Conservation (phyloP, 345 rosid genomes). For the Camelina laxa region DNA sequence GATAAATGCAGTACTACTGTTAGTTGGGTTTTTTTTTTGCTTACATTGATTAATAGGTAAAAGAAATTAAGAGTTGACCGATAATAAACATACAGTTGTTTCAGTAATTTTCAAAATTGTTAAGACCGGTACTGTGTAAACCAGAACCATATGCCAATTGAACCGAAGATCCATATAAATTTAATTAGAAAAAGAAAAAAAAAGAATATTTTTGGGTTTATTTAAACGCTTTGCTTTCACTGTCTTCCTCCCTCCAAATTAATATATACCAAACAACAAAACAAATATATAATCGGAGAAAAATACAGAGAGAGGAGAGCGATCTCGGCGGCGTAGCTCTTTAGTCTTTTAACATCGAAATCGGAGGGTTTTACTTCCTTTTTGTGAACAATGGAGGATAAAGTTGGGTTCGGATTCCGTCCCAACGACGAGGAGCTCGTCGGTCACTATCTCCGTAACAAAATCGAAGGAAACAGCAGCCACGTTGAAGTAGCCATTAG, state of each 20-base stretch:
- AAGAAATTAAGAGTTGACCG: not conserved
- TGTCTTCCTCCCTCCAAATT: slow-evolving; percentile 30
- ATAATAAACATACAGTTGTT: not conserved
- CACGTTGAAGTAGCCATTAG: slow-evolving; percentile 21
- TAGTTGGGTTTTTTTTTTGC: not conserved
- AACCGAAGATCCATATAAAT: not conserved
- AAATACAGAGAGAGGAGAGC: not conserved
- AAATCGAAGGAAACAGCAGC: slow-evolving; percentile 35
- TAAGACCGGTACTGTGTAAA: not conserved
- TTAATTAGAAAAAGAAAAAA: not conserved
- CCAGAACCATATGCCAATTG: not conserved
- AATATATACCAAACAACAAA: slow-evolving; percentile 1
- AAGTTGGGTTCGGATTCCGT: slow-evolving; percentile 50
- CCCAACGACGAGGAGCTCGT: slow-evolving; percentile 60
- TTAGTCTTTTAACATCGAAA: not conserved
- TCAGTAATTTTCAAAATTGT: not conserved
- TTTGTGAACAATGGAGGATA: slow-evolving; percentile 12
- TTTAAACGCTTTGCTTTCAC: not conserved
- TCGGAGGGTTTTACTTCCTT: not conserved
- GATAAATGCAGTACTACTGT: not conserved
- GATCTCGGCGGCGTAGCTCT: slow-evolving; percentile 28
- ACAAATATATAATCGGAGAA: slow-evolving; percentile 19
- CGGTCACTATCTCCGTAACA: slow-evolving; percentile 43
- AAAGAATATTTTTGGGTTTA: not conserved
- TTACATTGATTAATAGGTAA: not conserved